Evolutionary conservation across 73 alveolate species (phyloP), one percentile per base, ranked within the genome.

Genomic region (Paraurostyla sp.): DNA sequence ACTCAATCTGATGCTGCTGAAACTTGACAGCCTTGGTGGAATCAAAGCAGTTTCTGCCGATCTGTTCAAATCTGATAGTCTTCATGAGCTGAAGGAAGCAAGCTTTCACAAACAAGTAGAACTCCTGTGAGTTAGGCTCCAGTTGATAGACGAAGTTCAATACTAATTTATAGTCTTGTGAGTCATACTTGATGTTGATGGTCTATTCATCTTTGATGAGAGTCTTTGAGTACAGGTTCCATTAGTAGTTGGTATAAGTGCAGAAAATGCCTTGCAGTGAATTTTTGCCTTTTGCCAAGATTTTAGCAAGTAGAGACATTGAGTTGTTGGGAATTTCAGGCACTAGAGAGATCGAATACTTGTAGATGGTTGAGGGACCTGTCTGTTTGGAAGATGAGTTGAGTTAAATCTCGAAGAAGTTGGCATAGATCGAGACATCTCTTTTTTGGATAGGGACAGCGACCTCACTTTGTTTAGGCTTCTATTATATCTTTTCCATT

Each of bases 41-140:
- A 59, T 91, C 80, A 49, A 49, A 91, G 63, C 85, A 91, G 42
- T 86, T 85, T 43, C 93, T 49, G 65, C 92, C 91, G 40, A 78
- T 78, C 30, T 54, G 42, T 41, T 78, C 76, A 54, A 51, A 78
- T 29, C 50, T 54, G 33, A 54, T 20, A 36, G 78, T 13, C 22
- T 52, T 50, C 76, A 51, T 78, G 22, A 78, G 76, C 4, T 23
- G 29, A 6, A 54, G 41, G 29, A 78, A 78, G 40, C 59, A 78
- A 18, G 63, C 43, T 30, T 22, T 50, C 41, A 78, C 22, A 40
- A 52, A 78, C 4, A 54, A 15, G n/a, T 9, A 40, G 40, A 32
- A 78, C 29, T 78, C 89, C n/a, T 78, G 76, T 18, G 89, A 29
- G 89, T 78, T 49, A 3, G 4, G 7, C 46, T 78, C 89, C 7